These are phyloP conservation scores for Ophiocordyceps camponoti-leonardi DNA, from an alignment of 2,329 filamentous ascomycete genomes.

Conservation along the genomic window DNA sequence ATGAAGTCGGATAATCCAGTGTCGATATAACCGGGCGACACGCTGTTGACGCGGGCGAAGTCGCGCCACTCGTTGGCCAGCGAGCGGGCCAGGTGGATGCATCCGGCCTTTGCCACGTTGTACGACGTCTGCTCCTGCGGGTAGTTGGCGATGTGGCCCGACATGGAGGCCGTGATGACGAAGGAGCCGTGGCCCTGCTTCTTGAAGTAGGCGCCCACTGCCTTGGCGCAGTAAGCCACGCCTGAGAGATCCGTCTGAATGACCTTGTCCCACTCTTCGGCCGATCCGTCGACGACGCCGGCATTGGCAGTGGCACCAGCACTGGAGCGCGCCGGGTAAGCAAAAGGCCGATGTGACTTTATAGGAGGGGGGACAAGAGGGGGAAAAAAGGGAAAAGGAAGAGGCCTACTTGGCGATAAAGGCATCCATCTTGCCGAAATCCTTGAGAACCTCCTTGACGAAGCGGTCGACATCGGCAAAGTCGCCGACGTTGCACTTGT, in stretches of 20 bases:
- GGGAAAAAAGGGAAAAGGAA: background rate
- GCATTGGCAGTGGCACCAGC: constrained; percentile 53
- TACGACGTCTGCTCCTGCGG: constrained; percentile 53
- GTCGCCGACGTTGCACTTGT: constrained; percentile 40
- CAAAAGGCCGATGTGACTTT: background rate
- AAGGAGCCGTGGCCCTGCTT: constrained; percentile 46
- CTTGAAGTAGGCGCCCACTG: constrained; percentile 47
- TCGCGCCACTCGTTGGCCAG: constrained; percentile 50
- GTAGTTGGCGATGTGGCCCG: constrained; percentile 52
- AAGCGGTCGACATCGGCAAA: constrained; percentile 32
- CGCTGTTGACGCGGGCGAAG: constrained; percentile 47
- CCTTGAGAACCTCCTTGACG: constrained; percentile 46
- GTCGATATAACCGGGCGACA: constrained; percentile 52
- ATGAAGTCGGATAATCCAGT: constrained; percentile 52
- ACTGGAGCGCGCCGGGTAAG: constrained; percentile 8
- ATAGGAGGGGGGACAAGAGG: too few relatives aligned
- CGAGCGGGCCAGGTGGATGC: constrained; percentile 26
- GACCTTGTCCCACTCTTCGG: constrained; percentile 50
- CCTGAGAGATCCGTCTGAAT: constrained; percentile 48
- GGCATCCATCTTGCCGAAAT: constrained; percentile 59
- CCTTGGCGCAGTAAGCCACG: constrained; percentile 50
- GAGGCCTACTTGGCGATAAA: constrained; percentile 54
- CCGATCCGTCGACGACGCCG: constrained; percentile 49
- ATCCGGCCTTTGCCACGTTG: constrained; percentile 45
- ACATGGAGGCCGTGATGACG: constrained; percentile 54